phyloP scores from a whole-genome alignment of 169 alveolate species.

The Plasmodium gallinaceum region DNA sequence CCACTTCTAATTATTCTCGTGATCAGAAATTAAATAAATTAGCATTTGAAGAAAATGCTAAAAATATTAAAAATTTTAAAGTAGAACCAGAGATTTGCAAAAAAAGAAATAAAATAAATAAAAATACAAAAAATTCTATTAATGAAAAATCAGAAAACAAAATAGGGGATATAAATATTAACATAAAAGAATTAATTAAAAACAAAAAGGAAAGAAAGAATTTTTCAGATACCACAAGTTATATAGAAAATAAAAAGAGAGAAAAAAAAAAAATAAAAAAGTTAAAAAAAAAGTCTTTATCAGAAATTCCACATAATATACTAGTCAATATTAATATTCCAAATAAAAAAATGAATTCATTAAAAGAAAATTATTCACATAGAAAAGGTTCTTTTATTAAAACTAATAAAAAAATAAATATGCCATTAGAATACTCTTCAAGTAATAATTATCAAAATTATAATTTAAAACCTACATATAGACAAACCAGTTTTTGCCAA shows the following conservation, averaged over 20 bases:
- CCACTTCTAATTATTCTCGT: background rate
- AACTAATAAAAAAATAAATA: background rate
- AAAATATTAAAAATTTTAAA: background rate
- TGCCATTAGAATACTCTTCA: slow-evolving; percentile 1
- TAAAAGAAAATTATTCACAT: slow-evolving; percentile 12
- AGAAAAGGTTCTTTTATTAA: slow-evolving; percentile 18
- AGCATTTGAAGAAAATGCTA: background rate
- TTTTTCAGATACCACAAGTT: background rate
- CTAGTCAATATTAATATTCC: background rate
- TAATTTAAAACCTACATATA: background rate
- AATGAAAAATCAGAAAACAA: background rate
- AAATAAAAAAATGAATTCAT: background rate
- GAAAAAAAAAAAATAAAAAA: background rate
- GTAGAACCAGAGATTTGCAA: slow-evolving; percentile 4
- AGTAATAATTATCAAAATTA: background rate
- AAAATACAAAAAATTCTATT: background rate
- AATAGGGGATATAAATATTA: background rate
- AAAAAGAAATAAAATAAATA: background rate
- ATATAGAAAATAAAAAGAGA: background rate
- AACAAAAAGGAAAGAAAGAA: background rate
- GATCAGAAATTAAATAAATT: background rate
- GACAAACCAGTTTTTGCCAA: background rate
- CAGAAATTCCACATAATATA: background rate
- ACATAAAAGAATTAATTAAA: background rate
- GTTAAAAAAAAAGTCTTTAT: background rate